phyloP scores from a whole-genome alignment of 2,329 filamentous ascomycete genomes.

The Coniochaeta prunicola region DNA sequence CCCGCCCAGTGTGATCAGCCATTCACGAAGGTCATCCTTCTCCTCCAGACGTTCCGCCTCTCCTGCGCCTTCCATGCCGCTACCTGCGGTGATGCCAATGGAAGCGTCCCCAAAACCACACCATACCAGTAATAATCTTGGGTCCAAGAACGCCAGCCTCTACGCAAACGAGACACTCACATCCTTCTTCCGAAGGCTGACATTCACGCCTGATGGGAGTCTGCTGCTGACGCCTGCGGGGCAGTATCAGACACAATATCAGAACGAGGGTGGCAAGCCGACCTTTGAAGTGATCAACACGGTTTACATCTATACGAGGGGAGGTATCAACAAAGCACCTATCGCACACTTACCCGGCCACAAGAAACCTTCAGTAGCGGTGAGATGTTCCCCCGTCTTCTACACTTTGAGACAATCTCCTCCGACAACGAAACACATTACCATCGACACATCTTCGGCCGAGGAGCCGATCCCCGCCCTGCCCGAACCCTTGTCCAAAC shows the following conservation, averaged over 20 bases:
- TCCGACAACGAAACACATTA: constrained; percentile 74
- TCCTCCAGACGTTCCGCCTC: constrained; percentile 82
- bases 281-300: constrained; percentile 90
- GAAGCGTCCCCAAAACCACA: constrained; percentile 80
- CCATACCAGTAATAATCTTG: constrained; percentile 42
- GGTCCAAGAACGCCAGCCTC: constrained; percentile 76
- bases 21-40: constrained; percentile 92
- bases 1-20: constrained; percentile 78
- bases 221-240: constrained; percentile 90
- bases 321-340: constrained; percentile 92
- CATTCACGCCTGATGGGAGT: constrained; percentile 93
- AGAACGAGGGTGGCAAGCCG: constrained; percentile 60
- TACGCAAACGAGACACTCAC: constrained; percentile 97
- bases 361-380: constrained; percentile 95
- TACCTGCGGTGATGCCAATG: constrained; percentile 92
- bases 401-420: constrained; percentile 70
- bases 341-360: constrained; percentile 92
- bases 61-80: constrained; percentile 84
- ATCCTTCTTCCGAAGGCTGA: constrained; percentile 89
- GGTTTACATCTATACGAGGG: constrained; percentile 95
- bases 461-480: constrained; percentile 79
- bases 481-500: constrained; percentile 70
- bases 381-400: constrained; percentile 85
- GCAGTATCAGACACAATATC: constrained; percentile 81
- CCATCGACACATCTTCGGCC: constrained; percentile 83